phyloP scores from a whole-genome alignment of 1,284 basidiomycete species.

The Psilocybe mexicana region DNA sequence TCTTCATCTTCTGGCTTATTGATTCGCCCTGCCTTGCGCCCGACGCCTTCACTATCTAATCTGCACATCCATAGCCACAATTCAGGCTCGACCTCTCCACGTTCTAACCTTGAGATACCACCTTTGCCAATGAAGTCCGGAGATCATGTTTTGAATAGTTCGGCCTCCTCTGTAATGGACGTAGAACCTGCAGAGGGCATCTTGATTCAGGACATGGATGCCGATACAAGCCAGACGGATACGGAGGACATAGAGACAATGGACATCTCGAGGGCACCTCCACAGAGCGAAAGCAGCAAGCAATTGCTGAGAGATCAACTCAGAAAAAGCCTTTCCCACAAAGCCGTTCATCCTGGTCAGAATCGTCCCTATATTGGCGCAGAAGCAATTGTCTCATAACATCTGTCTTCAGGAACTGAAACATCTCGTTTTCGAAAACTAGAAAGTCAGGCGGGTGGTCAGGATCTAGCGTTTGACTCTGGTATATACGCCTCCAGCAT shows the following conservation, averaged over 20 bases:
- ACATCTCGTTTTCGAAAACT: slow-evolving; percentile 25
- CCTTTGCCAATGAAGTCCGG: slow-evolving; percentile 29
- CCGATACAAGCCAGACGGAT: slow-evolving; percentile 45
- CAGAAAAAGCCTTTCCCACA: slow-evolving; percentile 60
- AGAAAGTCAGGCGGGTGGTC: slow-evolving; percentile 29
- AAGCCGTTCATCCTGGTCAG: slow-evolving; percentile 41
- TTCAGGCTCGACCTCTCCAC: slow-evolving; percentile 18
- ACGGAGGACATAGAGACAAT: slow-evolving; percentile 23
- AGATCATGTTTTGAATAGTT: slow-evolving; percentile 52
- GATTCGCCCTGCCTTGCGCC: slow-evolving; percentile 42
- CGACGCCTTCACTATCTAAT: slow-evolving; percentile 45
- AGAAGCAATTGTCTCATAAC: background rate
- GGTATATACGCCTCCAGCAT: slow-evolving; percentile 17
- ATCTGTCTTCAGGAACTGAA: slow-evolving; percentile 12
- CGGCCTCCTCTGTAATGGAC: slow-evolving; percentile 66
- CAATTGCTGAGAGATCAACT: slow-evolving; percentile 68
- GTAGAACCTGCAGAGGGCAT: slow-evolving; percentile 65
- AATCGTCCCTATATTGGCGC: background rate
- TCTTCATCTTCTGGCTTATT: slow-evolving; percentile 43
- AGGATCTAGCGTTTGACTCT: slow-evolving; percentile 33
- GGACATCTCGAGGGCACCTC: slow-evolving; percentile 16
- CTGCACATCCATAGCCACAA: slow-evolving; percentile 46
- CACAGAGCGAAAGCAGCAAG: slow-evolving; percentile 56
- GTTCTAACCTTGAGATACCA: slow-evolving; percentile 20
- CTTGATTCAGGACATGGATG: slow-evolving; percentile 64